These are phyloP conservation scores for Allantophomopsis cytisporea DNA, from an alignment of 2,329 filamentous ascomycete genomes.

Conservation along the genomic window DNA sequence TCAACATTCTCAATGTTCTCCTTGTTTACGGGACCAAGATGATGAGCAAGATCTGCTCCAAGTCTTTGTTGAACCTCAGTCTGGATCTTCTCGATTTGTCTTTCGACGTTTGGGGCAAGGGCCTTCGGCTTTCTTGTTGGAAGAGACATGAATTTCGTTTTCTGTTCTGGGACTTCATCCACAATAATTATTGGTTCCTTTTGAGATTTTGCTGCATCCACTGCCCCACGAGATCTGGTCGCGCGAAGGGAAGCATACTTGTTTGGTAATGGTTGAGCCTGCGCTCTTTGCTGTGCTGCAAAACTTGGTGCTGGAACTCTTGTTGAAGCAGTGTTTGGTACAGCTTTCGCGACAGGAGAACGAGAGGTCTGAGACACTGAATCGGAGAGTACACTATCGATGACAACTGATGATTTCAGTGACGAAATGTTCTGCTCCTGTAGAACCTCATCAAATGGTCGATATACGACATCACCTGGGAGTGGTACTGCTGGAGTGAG, in stretches of 20 bases:
- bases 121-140: not conserved
- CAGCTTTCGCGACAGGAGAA: conserved; percentile 3
- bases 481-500: conserved; percentile 50
- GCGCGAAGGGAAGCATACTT: not conserved
- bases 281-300: conserved; percentile 50
- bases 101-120: not conserved
- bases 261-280: conserved; percentile 27
- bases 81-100: not conserved
- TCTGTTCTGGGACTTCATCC: not conserved
- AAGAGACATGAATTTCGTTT: not conserved
- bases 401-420: conserved; percentile 1
- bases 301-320: conserved; percentile 47
- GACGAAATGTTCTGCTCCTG: conserved; percentile 28
- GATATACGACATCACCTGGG: conserved; percentile 46
- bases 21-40: not conserved
- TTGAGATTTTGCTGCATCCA: conserved; percentile 15
- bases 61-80: not conserved
- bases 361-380: conserved; percentile 5
- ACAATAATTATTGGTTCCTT: conserved; percentile 2
- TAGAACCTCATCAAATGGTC: conserved; percentile 47
- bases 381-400: not conserved
- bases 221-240: conserved; percentile 2
- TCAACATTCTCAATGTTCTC: not conserved
- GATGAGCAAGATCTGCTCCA: not conserved
- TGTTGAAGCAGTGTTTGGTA: conserved; percentile 18